A percentile compares a stretch with the other conserved stretches of the same genome.
These are phyloP conservation scores for Eucalyptus rudis DNA, from an alignment of 345 rosid species.

Conservation along the genomic window DNA sequence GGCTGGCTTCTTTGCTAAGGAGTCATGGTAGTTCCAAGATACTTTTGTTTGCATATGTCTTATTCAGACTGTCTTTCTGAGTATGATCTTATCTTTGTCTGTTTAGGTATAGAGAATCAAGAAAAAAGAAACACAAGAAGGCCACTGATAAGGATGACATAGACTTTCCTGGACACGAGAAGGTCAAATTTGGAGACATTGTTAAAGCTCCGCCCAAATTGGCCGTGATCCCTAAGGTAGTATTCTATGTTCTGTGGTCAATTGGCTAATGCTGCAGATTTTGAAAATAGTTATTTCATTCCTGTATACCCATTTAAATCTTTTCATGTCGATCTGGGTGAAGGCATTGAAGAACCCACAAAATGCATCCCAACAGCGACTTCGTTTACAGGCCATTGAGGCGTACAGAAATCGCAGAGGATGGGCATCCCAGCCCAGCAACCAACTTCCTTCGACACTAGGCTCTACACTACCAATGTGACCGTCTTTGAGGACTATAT, in stretches of 20 bases:
- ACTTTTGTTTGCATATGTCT: neutral
- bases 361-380: conserved; percentile 60
- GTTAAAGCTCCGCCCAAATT: conserved; percentile 83
- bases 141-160: conserved; percentile 23
- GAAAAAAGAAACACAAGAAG: conserved; percentile 51
- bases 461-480: neutral
- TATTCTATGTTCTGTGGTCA: neutral
- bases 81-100: neutral
- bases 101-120: conserved; percentile 57
- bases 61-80: neutral
- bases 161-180: conserved; percentile 61
- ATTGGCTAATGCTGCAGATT: neutral
- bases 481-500: neutral
- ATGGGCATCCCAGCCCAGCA: conserved; percentile 69
- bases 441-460: conserved; percentile 25
- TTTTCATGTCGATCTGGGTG: neutral
- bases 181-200: conserved; percentile 72
- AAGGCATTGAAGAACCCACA: conserved; percentile 32
- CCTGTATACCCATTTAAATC: too few relatives aligned
- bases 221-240: conserved; percentile 51
- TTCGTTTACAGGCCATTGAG: conserved; percentile 64
- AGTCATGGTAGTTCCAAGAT: neutral
- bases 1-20: neutral
- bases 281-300: neutral
- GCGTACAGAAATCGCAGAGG: conserved; percentile 63